Conservation (phyloP, 2,329 filamentous ascomycete genomes). For the Claviceps quebecensis region DNA sequence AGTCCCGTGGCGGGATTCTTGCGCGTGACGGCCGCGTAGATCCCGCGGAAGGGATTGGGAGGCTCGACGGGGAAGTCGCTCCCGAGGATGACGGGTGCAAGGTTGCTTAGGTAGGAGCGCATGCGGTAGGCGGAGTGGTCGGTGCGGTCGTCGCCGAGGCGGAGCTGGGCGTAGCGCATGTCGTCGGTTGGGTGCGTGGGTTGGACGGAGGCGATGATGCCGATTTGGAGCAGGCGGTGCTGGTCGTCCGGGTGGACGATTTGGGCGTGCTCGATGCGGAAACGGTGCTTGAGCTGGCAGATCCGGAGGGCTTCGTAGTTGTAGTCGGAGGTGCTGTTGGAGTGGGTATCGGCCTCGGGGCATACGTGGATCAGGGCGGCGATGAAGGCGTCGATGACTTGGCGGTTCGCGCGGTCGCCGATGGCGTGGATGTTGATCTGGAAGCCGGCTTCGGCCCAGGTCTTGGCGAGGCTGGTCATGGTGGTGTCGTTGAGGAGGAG, state of each 20-base stretch:
- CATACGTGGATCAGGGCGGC: constrained; percentile 41
- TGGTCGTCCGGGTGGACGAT: constrained; percentile 56
- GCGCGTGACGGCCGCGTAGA: constrained; percentile 53
- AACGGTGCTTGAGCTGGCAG: constrained; percentile 42
- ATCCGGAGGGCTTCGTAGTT: constrained; percentile 20
- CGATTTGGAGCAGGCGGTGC: constrained; percentile 39
- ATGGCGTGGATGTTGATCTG: constrained; percentile 64
- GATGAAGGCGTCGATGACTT: constrained; percentile 49
- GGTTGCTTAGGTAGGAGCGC: constrained; percentile 38
- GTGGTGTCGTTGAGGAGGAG: constrained; percentile 51
- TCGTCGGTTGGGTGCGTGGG: constrained; percentile 61
- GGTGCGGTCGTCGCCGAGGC: constrained; percentile 44
- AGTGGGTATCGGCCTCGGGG: constrained; percentile 18
- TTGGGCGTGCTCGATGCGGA: constrained; percentile 58
- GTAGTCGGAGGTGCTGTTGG: constrained; percentile 12
- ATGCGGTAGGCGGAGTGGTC: constrained; percentile 49
- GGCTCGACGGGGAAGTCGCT: constrained; percentile 63
- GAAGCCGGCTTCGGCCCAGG: constrained; percentile 47
- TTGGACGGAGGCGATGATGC: constrained; percentile 55
- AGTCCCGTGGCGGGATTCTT: constrained; percentile 42
- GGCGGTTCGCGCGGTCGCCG: constrained; percentile 53
- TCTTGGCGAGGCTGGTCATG: constrained; percentile 35
- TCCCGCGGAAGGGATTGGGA: constrained; percentile 50
- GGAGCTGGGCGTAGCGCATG: constrained; percentile 49
- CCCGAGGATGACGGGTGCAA: constrained; percentile 40